phyloP scores from a whole-genome alignment of 495 filamentous ascomycete genomes.

The Penicillium riverlandense region DNA sequence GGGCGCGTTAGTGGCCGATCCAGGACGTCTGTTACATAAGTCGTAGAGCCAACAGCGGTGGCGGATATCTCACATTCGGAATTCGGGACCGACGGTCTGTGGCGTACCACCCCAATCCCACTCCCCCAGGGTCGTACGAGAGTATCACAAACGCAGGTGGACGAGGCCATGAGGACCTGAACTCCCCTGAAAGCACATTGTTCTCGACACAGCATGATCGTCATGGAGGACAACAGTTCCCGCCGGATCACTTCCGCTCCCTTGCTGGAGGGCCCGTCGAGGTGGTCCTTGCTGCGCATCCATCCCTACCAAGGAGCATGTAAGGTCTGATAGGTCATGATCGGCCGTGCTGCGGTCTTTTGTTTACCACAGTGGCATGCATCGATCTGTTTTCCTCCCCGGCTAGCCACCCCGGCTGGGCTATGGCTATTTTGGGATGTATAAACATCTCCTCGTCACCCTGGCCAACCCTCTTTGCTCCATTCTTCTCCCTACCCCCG shows the following conservation, averaged over 20 bases:
- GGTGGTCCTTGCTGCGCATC: slow-evolving; percentile 39
- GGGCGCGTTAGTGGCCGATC: slow-evolving; percentile 11
- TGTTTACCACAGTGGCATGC: slow-evolving; percentile 46
- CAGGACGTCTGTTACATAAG: slow-evolving; percentile 1
- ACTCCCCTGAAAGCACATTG: too few species aligned
- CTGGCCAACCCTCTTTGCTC: slow-evolving; percentile 8
- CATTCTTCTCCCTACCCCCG: slow-evolving; percentile 11
- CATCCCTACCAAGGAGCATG: slow-evolving; percentile 33
- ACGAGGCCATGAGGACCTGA: too few species aligned
- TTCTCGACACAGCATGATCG: too few species aligned
- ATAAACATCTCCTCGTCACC: slow-evolving; percentile 39
- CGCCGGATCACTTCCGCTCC: slow-evolving; percentile 16
- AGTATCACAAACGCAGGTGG: too few species aligned
- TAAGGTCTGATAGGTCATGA: slow-evolving; percentile 40
- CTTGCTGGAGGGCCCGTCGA: slow-evolving; percentile 29
- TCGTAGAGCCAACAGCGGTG: not conserved
- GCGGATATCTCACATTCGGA: slow-evolving; percentile 26
- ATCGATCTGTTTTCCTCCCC: slow-evolving; percentile 17
- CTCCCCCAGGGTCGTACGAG: too few species aligned
- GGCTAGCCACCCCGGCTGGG: slow-evolving; percentile 12
- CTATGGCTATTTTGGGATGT: slow-evolving; percentile 22
- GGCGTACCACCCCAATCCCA: too few species aligned
- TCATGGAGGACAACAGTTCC: too few species aligned
- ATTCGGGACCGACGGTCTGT: not conserved
- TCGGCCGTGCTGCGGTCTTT: slow-evolving; percentile 33